phyloP scores from a whole-genome alignment of 495 filamentous ascomycete species.

The Penicillium atrosanguineum region DNA sequence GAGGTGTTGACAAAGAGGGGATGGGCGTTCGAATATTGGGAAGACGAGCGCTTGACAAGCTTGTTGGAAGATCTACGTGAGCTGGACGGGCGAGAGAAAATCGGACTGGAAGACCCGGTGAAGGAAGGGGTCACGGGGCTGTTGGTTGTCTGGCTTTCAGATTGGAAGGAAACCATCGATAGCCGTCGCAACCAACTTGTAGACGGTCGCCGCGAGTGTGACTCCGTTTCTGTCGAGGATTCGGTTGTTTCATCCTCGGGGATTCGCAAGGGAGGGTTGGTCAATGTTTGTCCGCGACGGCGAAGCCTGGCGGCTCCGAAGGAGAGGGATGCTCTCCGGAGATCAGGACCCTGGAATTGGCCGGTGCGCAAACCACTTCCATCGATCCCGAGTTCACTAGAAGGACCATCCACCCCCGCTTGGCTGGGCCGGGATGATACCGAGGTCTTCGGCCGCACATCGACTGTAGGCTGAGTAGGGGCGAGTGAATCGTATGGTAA shows the following conservation, averaged over 20 bases:
- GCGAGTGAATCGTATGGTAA: conserved; percentile 21
- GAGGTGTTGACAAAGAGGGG: conserved; percentile 25
- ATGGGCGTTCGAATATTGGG: conserved; percentile 51
- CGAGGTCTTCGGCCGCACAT: conserved; percentile 27
- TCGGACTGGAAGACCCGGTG: conserved; percentile 67
- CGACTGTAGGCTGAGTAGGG: conserved; percentile 16
- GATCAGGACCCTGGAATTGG: conserved; percentile 16
- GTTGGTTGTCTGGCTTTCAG: conserved; percentile 66
- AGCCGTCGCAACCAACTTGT: conserved; percentile 77
- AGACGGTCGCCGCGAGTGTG: conserved; percentile 45
- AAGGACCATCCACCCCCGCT: conserved; percentile 10
- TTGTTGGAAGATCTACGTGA: conserved; percentile 70
- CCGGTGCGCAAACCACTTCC: neutral
- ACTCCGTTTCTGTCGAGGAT: conserved; percentile 36
- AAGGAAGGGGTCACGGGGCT: conserved; percentile 67
- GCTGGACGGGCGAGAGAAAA: conserved; percentile 45
- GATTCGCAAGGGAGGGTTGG: conserved; percentile 30
- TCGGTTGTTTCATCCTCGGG: conserved; percentile 34
- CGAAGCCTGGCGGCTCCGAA: conserved; percentile 53
- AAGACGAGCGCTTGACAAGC: conserved; percentile 78
- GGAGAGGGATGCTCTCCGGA: conserved; percentile 40
- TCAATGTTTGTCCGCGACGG: conserved; percentile 40
- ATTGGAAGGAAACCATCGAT: conserved; percentile 70
- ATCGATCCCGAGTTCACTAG: conserved; percentile 4
- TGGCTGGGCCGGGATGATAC: conserved; percentile 17